phyloP scores from a whole-genome alignment of 2,329 filamentous ascomycete species.

The Neocucurbitaria cava region DNA sequence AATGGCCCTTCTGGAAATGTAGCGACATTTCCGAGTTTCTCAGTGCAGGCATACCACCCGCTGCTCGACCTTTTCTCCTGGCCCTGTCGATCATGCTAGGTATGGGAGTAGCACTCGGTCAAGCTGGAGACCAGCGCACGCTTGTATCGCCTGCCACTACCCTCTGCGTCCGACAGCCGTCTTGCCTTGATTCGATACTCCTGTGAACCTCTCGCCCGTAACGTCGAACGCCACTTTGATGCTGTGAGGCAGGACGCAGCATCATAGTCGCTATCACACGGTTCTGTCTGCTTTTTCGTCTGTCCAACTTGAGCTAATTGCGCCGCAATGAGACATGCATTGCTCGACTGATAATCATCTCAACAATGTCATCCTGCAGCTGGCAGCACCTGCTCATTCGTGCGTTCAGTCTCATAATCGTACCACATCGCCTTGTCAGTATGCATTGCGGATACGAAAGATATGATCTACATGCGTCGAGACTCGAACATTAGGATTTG shows the following conservation, averaged over 20 bases:
- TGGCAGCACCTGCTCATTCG: constrained; percentile 3
- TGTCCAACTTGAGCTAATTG: not conserved
- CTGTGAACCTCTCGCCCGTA: constrained; percentile 2
- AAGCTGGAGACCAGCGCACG: not conserved
- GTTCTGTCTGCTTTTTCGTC: constrained; percentile 2
- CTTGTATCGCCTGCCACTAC: not conserved
- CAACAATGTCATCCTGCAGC: not conserved
- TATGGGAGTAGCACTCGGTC: too few species aligned
- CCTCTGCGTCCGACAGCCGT: not conserved
- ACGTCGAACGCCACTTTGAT: constrained; percentile 2
- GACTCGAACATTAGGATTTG: constrained; percentile 3
- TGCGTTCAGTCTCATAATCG: constrained; percentile 3
- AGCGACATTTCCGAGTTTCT: not conserved
- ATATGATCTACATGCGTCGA: constrained; percentile 5
- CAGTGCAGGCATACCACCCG: not conserved
- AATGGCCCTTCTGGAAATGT: not conserved
- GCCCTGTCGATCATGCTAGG: not conserved
- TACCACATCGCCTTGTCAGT: constrained; percentile 2
- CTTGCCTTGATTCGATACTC: not conserved
- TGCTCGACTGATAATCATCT: not conserved
- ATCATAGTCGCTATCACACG: not conserved
- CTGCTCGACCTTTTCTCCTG: not conserved
- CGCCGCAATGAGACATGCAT: constrained; percentile 2
- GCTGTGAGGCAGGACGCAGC: not conserved
- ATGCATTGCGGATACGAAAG: constrained; percentile 1